phyloP scores from a whole-genome alignment of 345 rosid genomes.

The Raphanus raphanistrum region DNA sequence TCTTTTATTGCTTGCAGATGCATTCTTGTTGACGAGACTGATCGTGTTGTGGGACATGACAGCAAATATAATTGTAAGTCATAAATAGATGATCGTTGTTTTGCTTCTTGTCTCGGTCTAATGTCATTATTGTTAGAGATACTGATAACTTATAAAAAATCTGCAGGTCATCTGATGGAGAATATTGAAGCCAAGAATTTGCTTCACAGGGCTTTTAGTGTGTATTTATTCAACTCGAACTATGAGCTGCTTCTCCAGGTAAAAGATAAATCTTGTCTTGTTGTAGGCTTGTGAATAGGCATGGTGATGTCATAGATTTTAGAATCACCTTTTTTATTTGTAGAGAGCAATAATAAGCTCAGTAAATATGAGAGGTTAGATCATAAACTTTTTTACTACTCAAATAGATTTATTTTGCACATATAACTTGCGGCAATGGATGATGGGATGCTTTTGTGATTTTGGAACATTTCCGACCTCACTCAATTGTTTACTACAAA shows the following conservation, averaged over 20 bases:
- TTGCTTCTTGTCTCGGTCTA: neutral
- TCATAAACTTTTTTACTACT: neutral
- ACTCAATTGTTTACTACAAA: too few species aligned
- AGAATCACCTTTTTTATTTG: neutral
- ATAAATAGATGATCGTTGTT: neutral
- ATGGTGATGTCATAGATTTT: neutral
- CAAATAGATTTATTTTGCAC: neutral
- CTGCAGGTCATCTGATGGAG: conserved; percentile 95
- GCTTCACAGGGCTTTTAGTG: conserved; percentile 98
- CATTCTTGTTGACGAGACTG: conserved; percentile 92
- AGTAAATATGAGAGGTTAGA: neutral
- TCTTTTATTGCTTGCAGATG: conserved; percentile 58
- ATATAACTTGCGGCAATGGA: neutral
- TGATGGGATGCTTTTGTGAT: neutral
- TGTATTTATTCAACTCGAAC: conserved; percentile 87
- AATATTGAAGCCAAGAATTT: conserved; percentile 72
- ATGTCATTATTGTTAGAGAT: neutral
- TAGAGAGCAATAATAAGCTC: conserved; percentile 8
- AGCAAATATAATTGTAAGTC: conserved; percentile 80
- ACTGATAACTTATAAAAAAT: conserved; percentile 23
- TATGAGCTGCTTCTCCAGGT: conserved; percentile 99
- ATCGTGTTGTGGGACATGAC: conserved; percentile 79
- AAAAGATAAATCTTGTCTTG: neutral
- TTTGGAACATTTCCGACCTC: too few species aligned
- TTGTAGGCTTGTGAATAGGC: neutral